Evolutionary conservation across 2,329 filamentous ascomycete genomes (phyloP).

Genomic region (Microthyrium microscopicum): DNA sequence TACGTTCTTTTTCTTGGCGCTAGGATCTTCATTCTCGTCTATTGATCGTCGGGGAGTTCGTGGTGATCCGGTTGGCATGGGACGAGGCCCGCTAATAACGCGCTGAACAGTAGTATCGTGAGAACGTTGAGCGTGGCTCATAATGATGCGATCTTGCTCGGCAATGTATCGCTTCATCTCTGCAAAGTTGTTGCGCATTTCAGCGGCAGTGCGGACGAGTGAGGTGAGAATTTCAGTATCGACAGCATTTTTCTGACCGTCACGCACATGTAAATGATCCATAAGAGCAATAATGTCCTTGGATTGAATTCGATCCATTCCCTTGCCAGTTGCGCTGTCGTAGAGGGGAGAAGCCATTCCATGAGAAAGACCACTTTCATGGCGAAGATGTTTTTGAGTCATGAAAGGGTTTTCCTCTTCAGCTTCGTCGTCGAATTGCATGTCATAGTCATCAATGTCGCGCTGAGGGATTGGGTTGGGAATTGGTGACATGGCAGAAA

Average conservation of each 20-base stretch:
- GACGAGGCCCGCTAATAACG: slow-evolving; percentile 70
- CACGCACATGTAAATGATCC: slow-evolving; percentile 95
- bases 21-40: slow-evolving; percentile 39
- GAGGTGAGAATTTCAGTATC: slow-evolving; percentile 95
- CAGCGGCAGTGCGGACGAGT: slow-evolving; percentile 79
- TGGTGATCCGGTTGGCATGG: slow-evolving; percentile 51
- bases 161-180: slow-evolving; percentile 87
- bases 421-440: slow-evolving; percentile 27
- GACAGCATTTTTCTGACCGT: slow-evolving; percentile 86
- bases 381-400: slow-evolving; percentile 38
- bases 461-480: slow-evolving; percentile 16
- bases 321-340: slow-evolving; percentile 72
- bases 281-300: slow-evolving; percentile 95
- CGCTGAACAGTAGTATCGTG: slow-evolving; percentile 74
- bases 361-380: slow-evolving; percentile 79
- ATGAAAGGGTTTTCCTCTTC: slow-evolving; percentile 50
- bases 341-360: slow-evolving; percentile 82
- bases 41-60: slow-evolving; percentile 33
- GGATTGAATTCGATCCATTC: slow-evolving; percentile 82
- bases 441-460: slow-evolving; percentile 32
- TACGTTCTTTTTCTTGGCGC: slow-evolving; percentile 78
- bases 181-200: slow-evolving; percentile 94
- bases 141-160: slow-evolving; percentile 77
- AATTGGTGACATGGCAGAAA: no score
- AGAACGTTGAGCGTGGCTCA: slow-evolving; percentile 72